phyloP scores from a whole-genome alignment of 208 protist genomes.

The Wallacemonas sp. region DNA sequence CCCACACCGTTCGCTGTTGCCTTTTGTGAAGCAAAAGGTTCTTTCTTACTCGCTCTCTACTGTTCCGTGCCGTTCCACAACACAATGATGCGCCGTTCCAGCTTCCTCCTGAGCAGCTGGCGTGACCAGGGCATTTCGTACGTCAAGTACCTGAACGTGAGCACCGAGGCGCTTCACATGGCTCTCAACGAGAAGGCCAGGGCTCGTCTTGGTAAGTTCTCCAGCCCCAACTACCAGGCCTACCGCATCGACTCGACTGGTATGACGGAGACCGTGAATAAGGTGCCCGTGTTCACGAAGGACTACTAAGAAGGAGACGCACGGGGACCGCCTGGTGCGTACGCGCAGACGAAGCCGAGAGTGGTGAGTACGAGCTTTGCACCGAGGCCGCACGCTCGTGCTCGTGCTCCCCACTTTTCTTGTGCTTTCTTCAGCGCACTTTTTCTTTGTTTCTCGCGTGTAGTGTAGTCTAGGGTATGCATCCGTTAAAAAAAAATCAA shows the following conservation, averaged over 20 bases:
- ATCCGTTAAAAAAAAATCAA: neutral
- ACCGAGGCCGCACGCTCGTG: too few species aligned
- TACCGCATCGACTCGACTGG: constrained; percentile 63
- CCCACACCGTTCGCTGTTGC: neutral
- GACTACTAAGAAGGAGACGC: constrained; percentile 66
- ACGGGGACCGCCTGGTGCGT: neutral
- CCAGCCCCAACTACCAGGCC: constrained; percentile 64
- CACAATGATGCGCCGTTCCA: constrained; percentile 66
- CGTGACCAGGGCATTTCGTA: constrained; percentile 90
- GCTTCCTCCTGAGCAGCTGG: constrained; percentile 56
- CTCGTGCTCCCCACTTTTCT: too few species aligned
- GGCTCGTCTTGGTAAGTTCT: constrained; percentile 73
- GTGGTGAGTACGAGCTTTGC: too few species aligned
- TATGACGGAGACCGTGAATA: constrained; percentile 57
- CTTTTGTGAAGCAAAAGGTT: neutral
- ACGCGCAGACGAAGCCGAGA: too few species aligned
- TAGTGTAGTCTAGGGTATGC: constrained; percentile 6
- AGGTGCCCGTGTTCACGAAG: constrained; percentile 63
- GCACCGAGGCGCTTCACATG: constrained; percentile 85
- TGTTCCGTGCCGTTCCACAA: constrained; percentile 3
- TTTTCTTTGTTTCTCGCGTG: constrained; percentile 2
- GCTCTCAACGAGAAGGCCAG: constrained; percentile 54
- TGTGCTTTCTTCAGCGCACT: neutral
- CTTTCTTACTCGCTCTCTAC: neutral
- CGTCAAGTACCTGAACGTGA: constrained; percentile 90